Conservation (phyloP, 2,329 filamentous ascomycete species). For the Colletotrichum graminicola region DNA sequence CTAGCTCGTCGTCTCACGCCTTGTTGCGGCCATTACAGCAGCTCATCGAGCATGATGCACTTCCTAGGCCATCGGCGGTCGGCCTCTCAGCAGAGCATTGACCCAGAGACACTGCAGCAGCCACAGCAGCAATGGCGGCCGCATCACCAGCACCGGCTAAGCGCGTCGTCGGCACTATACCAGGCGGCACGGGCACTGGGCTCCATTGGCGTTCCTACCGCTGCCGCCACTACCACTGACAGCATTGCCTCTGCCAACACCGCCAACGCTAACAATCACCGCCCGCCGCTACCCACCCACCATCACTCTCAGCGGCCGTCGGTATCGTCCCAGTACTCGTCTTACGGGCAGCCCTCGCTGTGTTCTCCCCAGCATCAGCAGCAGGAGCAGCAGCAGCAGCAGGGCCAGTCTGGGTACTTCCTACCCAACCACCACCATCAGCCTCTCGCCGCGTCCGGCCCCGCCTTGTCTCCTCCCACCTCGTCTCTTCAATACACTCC, state of each 20-base stretch:
- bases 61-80: conserved; percentile 39
- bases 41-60: conserved; percentile 19
- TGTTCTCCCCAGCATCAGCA: conserved; percentile 10
- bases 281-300: conserved; percentile 22
- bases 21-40: not conserved
- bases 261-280: conserved; percentile 21
- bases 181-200: conserved; percentile 38
- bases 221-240: conserved; percentile 13
- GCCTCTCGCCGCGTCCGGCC: conserved; percentile 5
- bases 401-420: conserved; percentile 17
- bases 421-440: conserved; percentile 23
- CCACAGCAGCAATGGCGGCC: conserved; percentile 17
- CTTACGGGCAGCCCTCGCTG: not conserved
- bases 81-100: conserved; percentile 36
- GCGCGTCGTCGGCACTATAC: conserved; percentile 38
- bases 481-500: conserved; percentile 25
- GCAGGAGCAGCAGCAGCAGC: too few relatives aligned
- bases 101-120: conserved; percentile 36
- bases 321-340: not conserved
- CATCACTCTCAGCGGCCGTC: conserved; percentile 7
- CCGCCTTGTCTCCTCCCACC: conserved; percentile 17
- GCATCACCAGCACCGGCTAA: conserved; percentile 36
- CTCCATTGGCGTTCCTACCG: conserved; percentile 36
- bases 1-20: not conserved
- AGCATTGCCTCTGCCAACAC: conserved; percentile 26